Evolutionary conservation across 768 basidiomycete species (phyloP), one percentile per base, ranked within the genome.

Genomic region (Agaricus sinodeliciosus): DNA sequence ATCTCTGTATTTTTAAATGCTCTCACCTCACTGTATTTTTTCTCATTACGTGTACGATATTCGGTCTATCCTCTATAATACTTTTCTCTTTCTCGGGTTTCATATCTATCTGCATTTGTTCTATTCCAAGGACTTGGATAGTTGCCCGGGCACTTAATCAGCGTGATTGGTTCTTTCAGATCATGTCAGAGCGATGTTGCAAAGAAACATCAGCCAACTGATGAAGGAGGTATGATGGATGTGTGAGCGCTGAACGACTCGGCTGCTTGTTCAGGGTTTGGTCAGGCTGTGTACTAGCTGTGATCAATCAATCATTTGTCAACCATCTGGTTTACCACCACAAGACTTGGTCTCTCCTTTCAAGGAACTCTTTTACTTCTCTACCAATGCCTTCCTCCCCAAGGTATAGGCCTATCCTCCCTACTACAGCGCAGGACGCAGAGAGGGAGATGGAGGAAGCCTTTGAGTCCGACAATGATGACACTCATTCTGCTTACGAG

Each of bases 371-470:
- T 19, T 34, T 18, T 28, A 9, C 37, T 27, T n/a, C 27, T 26
- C 43, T 44, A 40, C 9, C 22, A 13, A 53, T 53, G 51, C 26
- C 51, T 9, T 53, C 51, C 27, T 53, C 51, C 7, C 27, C 43
- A 39, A 53, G 51, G 27, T 53, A 53, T n/a, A 37, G 27, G 11
- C 51, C 51, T 28, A 19, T 53, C 37, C 51, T 53, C 52, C 69
- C 69, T n/a, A 62, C 71, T 68, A 72, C 73, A 28, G 66, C 66
- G 59, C 74, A 68, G 56, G 70, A 73, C 64, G 67, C 72, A 41
- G 73, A 73, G 43, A 72, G 77, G 57, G 89, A 91, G 66, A 79
- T 92, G 63, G 80, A 88, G 60, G 89, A 84, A 27, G 85, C 90
- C 1, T 92, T 92, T 58, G 85, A 77, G 48, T 75, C 77, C 28